Percentiles rank a stretch among this genome's conserved stretches.
Conservation (phyloP, 2,329 filamentous ascomycete species). For the Colletotrichum limetticola region DNA sequence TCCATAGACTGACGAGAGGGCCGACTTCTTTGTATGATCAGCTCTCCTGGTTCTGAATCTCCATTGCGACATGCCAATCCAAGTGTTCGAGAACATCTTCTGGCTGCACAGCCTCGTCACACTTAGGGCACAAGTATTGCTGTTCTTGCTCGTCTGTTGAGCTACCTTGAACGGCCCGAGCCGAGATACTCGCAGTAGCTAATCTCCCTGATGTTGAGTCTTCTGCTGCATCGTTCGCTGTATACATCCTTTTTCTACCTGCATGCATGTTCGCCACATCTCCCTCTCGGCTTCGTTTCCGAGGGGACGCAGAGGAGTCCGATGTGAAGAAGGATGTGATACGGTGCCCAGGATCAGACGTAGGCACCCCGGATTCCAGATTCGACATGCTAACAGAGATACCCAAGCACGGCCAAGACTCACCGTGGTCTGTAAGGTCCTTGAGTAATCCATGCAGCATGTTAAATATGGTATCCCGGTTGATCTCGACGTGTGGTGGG, state of each 20-base stretch:
- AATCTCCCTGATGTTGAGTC: neutral
- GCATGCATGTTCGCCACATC: neutral
- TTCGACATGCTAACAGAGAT: neutral
- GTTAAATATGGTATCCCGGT: neutral
- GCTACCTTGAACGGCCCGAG: neutral
- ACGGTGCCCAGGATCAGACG: neutral
- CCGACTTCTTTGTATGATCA: neutral
- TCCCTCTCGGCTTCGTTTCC: neutral
- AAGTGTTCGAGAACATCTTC: neutral
- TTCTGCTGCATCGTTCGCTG: no score
- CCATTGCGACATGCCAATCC: neutral
- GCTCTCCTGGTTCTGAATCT: neutral
- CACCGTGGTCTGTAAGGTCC: neutral
- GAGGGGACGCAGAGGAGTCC: neutral
- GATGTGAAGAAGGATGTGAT: neutral
- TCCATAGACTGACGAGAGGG: no score
- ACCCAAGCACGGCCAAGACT: neutral
- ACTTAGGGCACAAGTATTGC: neutral
- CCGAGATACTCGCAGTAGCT: neutral
- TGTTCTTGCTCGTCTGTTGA: neutral
- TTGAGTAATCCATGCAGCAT: neutral
- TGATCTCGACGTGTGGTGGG: neutral
- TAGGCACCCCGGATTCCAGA: neutral
- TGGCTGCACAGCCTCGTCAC: neutral
- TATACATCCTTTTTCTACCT: neutral